These are phyloP conservation scores for Hemisphaericaspora lyxosophila DNA, from an alignment of 1,139 yeast species.

Conservation along the genomic window DNA sequence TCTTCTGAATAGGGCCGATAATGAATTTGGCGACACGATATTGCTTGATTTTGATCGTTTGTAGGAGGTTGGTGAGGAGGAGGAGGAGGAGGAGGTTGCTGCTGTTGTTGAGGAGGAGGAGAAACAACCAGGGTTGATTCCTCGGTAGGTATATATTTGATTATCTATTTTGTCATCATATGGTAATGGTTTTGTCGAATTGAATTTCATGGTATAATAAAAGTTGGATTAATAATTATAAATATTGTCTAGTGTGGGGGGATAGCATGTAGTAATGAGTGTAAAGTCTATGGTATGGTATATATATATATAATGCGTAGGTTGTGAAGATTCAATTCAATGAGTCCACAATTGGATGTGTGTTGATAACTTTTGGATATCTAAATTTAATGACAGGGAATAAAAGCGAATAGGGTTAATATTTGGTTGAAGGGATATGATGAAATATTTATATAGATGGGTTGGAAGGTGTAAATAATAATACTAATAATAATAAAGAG, in stretches of 20 bases:
- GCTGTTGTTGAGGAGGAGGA: background rate
- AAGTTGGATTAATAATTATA: slow-evolving; percentile 1
- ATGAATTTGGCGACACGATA: slow-evolving; percentile 10
- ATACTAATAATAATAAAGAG: too few relatives aligned
- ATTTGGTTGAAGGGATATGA: too few relatives aligned
- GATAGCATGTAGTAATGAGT: slow-evolving; percentile 27
- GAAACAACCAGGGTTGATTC: too few relatives aligned
- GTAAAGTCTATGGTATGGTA: too few relatives aligned
- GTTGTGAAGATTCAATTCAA: slow-evolving; percentile 14
- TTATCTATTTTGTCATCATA: slow-evolving; percentile 20
- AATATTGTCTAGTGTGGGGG: background rate
- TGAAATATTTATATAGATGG: too few relatives aligned
- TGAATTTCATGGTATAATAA: slow-evolving; percentile 13
- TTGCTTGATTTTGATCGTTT: slow-evolving; percentile 17
- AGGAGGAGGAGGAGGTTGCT: background rate
- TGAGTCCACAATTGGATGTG: background rate
- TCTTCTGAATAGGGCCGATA: slow-evolving; percentile 12
- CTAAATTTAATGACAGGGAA: background rate
- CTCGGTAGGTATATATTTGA: slow-evolving; percentile 25
- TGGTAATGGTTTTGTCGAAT: slow-evolving; percentile 28
- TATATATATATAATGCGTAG: too few relatives aligned
- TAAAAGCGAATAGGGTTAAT: too few relatives aligned
- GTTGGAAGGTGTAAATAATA: too few relatives aligned
- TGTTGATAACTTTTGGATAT: background rate
- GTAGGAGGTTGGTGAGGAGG: slow-evolving; percentile 8